Evolutionary conservation across 148 eudicot species (phyloP).

Genomic region (Cornus suecica): DNA sequence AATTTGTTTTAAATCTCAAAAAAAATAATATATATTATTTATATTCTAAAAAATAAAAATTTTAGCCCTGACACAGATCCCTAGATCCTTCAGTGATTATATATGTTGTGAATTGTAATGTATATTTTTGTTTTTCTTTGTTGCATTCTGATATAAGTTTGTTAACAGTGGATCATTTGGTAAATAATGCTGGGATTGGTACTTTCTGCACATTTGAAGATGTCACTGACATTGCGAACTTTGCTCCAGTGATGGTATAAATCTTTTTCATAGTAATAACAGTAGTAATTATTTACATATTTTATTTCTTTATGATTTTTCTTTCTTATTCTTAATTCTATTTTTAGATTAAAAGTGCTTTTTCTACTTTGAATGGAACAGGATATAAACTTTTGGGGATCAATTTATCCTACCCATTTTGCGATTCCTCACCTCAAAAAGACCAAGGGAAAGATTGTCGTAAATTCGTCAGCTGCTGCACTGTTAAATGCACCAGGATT

Average conservation of each 20-base stretch:
- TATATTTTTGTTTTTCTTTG: too few relatives aligned
- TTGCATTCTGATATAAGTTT: too few relatives aligned
- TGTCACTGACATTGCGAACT: conserved; percentile 10
- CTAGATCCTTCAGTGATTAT: too few relatives aligned
- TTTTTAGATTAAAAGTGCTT: not conserved
- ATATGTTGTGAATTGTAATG: too few relatives aligned
- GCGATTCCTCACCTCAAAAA: conserved; percentile 23
- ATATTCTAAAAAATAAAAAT: too few relatives aligned
- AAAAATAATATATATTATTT: too few relatives aligned
- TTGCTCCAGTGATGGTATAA: conserved; percentile 15
- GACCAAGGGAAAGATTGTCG: conserved; percentile 23
- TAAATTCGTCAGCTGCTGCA: conserved; percentile 10
- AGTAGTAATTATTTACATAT: too few relatives aligned
- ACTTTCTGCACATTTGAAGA: not conserved
- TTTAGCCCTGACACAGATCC: too few relatives aligned
- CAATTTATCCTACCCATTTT: conserved; percentile 18
- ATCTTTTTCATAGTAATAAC: not conserved
- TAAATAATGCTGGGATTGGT: conserved; percentile 19
- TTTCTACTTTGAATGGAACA: not conserved
- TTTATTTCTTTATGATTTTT: not conserved
- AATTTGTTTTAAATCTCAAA: too few relatives aligned
- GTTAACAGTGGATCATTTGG: conserved; percentile 20
- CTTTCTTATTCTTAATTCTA: too few relatives aligned
- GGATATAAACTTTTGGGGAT: conserved; percentile 29
- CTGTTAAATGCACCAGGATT: conserved; percentile 4